Evolutionary conservation across 2,329 filamentous ascomycete genomes (phyloP), one percentile per base, ranked within the genome.

Genomic region (Colletotrichum sp.): DNA sequence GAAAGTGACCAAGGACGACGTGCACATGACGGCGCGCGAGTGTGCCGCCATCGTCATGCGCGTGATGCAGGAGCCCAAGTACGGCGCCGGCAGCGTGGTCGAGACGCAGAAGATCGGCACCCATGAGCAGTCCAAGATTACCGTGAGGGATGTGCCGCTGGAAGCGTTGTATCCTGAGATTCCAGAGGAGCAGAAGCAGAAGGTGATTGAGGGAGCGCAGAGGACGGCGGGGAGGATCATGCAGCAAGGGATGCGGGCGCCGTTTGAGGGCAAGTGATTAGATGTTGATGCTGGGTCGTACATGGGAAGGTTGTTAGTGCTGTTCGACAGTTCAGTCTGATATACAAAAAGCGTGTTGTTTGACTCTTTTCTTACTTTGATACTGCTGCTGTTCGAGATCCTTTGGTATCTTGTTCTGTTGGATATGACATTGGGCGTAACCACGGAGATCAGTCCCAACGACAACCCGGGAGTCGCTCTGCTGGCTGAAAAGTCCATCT

Each of bases 71-170:
- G 77, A 76, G 39, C 62, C 77, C 10, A 68, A 78, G 62, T 79
- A 76, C 62, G 78, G 78, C 34, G 65, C 78, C 49, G 78, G 78
- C 26, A 79, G 75, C 64, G 66, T 79, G 26, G 39, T 78, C 32
- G 78, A 79, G 71, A 67, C 72, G 21, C 68, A 77, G 75, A 70
- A 69, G 69, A 59, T 71, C 12, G 78, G 73, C 49, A 70, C 68
- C 30, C 44, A 49, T 13, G 72, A 73, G 10, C 21, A 77, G 18
- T 39, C 30, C 5, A 30, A 52, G 13, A 72, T 80, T 44, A 62
- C 57, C 18, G 52, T 71, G 13, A 57, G 78, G 5, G 72, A 78
- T 21, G 77, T 80, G 21, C 64, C 28, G 39, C 13, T 67, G 26
- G 64, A 67, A 26, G 64, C 64, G 2, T 15, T 67, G 64, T 67